Percentiles rank a stretch among this genome's conserved stretches.
Evolutionary conservation across 495 filamentous ascomycete genomes (phyloP).

Genomic region (Aspergillus heteromorphus): DNA sequence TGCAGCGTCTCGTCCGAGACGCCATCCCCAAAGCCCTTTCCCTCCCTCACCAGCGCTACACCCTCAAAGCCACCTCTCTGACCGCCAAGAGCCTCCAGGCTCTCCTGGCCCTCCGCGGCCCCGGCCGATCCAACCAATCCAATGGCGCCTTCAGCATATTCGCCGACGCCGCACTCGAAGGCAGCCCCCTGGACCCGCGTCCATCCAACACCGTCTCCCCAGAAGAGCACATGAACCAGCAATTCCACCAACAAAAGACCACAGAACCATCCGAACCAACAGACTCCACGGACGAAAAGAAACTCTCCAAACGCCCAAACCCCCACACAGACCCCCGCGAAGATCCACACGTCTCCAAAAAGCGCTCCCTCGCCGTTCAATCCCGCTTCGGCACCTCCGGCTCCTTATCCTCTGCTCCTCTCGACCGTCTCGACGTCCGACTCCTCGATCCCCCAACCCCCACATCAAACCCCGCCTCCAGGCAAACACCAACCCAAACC

Average conservation of each 20-base stretch:
- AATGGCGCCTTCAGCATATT: constrained; percentile 77
- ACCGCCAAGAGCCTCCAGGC: constrained; percentile 62
- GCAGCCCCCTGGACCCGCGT: constrained; percentile 53
- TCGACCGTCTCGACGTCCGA: constrained; percentile 31
- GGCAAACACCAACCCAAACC: constrained; percentile 17
- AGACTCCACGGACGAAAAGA: neutral
- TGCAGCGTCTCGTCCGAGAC: constrained; percentile 64
- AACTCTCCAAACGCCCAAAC: neutral
- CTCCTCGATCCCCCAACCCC: constrained; percentile 24
- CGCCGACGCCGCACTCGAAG: constrained; percentile 53
- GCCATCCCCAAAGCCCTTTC: constrained; percentile 76
- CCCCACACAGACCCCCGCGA: constrained; percentile 18
- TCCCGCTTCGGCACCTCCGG: constrained; percentile 42
- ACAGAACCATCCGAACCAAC: neutral
- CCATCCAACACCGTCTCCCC: constrained; percentile 35
- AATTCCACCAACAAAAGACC: constrained; percentile 15
- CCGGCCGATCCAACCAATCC: constrained; percentile 59
- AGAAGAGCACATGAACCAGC: constrained; percentile 32
- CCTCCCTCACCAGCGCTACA: constrained; percentile 60
- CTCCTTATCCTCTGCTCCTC: constrained; percentile 21
- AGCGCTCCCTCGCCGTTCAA: constrained; percentile 51
- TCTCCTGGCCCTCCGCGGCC: constrained; percentile 59
- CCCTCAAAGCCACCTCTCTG: constrained; percentile 58
- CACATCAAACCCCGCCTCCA: constrained; percentile 1
- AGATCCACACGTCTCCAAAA: constrained; percentile 49